These are phyloP conservation scores for Clonostachys rhizophaga DNA, from an alignment of 2,329 filamentous ascomycete species.

Conservation along the genomic window DNA sequence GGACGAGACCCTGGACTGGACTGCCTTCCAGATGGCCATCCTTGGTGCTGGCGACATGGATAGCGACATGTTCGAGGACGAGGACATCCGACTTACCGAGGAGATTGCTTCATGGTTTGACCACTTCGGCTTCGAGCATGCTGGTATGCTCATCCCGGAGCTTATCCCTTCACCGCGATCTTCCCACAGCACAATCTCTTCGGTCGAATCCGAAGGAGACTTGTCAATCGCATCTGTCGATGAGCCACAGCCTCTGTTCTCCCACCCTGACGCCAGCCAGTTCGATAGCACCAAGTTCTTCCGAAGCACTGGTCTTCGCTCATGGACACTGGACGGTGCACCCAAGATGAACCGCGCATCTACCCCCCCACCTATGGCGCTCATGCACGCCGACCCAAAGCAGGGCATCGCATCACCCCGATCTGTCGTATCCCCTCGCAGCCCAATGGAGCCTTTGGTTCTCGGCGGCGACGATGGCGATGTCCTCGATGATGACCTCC, in stretches of 20 bases:
- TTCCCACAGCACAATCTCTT: constrained; percentile 13
- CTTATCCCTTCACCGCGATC: constrained; percentile 6
- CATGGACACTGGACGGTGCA: constrained; percentile 28
- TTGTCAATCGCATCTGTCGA: too few species aligned
- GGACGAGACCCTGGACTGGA: constrained; percentile 55
- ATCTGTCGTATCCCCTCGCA: constrained; percentile 27
- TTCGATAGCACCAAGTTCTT: constrained; percentile 24
- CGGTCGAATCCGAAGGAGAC: constrained; percentile 5
- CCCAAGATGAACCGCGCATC: constrained; percentile 16
- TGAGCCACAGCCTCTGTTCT: background rate
- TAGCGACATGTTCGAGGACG: constrained; percentile 30
- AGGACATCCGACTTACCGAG: constrained; percentile 34
- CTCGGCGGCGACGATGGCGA: constrained; percentile 30
- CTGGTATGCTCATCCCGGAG: constrained; percentile 30
- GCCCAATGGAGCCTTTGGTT: constrained; percentile 30
- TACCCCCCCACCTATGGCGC: too few species aligned
- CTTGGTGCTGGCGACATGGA: constrained; percentile 48
- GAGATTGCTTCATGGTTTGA: constrained; percentile 47
- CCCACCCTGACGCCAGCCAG: constrained; percentile 1
- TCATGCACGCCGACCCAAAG: background rate
- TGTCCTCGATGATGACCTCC: background rate
- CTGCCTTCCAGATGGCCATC: constrained; percentile 62
- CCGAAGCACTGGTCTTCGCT: constrained; percentile 18
- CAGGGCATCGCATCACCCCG: background rate
- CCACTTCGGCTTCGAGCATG: constrained; percentile 39